Evolutionary conservation across 2,329 filamentous ascomycete species (phyloP), one percentile per base, ranked within the genome.

Genomic region (Exophiala calicioides): DNA sequence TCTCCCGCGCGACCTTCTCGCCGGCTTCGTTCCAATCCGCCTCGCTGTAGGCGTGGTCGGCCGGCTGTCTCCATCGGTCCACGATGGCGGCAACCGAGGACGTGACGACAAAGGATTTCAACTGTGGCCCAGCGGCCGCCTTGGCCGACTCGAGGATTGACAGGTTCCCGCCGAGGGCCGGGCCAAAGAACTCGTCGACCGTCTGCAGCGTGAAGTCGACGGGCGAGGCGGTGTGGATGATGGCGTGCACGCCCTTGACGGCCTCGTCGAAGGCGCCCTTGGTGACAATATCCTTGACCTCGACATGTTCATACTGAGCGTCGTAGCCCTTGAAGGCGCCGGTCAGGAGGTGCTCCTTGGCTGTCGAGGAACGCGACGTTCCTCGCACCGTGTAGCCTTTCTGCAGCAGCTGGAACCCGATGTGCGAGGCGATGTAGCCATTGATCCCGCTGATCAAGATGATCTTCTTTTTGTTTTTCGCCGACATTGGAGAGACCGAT

Each of bases 371-470:
- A 1, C 69, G 65, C 3, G 65, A 66, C 1, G 64, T 68, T 38
- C 67, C 68, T 2, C 68, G 62, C n/a, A 71, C 65, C 1, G 58
- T 58, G 42, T 70, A 71, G 2, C 68, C 68, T 9, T 61, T 62
- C 13, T 62, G 44, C 4, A 71, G 65, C 15, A 71, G 63, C 12
- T 62, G 60, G 15, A 66, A 58, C 16, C 68, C 64, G 10, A 68
- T 63, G n/a, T 62, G 58, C 9, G 60, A 62, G 13, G 62, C 67
- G 30, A 71, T 68, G 56, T 68, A 71, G 42, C 68, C 68, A 40
- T 69, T 70, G 43, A 68, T 66, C 20, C 68, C 68, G 0, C 68
- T 69, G 13, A 71, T 60, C 8, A 67, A 60, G 9, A 66, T 62
- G 26, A 54, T 44, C 35, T 58, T 55, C 42, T 36, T 42, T 24